phyloP scores from a whole-genome alignment of 2,329 filamentous ascomycete genomes.

The Penicillium occitanis region DNA sequence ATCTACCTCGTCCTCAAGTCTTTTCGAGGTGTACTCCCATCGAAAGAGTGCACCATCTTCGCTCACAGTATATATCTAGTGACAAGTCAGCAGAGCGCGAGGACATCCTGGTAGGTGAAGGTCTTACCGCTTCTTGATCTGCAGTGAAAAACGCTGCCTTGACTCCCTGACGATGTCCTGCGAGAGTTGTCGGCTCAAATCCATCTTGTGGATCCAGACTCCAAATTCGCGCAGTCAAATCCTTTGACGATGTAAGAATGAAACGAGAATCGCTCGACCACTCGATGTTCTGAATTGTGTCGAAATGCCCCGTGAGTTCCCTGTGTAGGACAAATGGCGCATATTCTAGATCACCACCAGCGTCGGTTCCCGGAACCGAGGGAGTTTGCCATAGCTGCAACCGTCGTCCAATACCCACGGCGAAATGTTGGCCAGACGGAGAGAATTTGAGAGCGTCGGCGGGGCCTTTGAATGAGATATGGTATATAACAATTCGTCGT shows the following conservation, averaged over 20 bases:
- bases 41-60: conserved; percentile 96
- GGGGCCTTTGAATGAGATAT: conserved; percentile 88
- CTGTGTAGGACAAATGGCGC: conserved; percentile 90
- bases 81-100: conserved; percentile 14
- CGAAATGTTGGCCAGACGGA: conserved; percentile 87
- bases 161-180: conserved; percentile 86
- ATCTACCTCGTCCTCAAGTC: conserved; percentile 61
- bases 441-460: conserved; percentile 86
- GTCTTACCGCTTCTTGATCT: conserved; percentile 73
- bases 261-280: conserved; percentile 97
- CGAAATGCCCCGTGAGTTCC: conserved; percentile 84
- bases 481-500: conserved; percentile 81
- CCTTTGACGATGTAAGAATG: conserved; percentile 87
- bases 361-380: conserved; percentile 76
- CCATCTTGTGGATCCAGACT: conserved; percentile 83
- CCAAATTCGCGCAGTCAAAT: conserved; percentile 93
- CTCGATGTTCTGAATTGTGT: conserved; percentile 78
- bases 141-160: conserved; percentile 96
- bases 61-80: conserved; percentile 82
- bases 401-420: conserved; percentile 79
- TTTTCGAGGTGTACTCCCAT: conserved; percentile 76
- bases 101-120: neutral
- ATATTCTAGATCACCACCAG: conserved; percentile 83
- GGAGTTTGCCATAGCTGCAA: conserved; percentile 97
- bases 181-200: conserved; percentile 84